Conservation (phyloP, 2,329 filamentous ascomycete species). For the Westerdykella ornata region DNA sequence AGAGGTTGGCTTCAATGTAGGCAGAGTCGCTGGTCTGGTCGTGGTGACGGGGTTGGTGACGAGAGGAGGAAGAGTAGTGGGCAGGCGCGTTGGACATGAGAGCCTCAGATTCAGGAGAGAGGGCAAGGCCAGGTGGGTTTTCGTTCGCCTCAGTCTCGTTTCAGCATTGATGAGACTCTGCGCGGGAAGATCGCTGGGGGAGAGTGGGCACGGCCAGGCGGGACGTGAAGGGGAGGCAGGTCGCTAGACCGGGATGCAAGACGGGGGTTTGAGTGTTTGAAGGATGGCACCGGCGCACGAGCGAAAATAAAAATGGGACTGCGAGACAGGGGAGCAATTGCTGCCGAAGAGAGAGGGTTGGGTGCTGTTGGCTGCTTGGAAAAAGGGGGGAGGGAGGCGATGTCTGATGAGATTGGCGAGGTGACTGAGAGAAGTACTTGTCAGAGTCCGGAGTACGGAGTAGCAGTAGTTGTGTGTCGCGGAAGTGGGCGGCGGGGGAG, state of each 20-base stretch:
- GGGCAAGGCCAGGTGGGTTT: slow-evolving; percentile 19
- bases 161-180: slow-evolving; percentile 31
- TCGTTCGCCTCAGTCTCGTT: slow-evolving; percentile 37
- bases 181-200: slow-evolving; percentile 18
- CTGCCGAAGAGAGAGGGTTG: neutral
- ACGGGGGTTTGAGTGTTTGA: neutral
- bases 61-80: slow-evolving; percentile 28
- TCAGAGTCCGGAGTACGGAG: too few species aligned
- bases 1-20: slow-evolving; percentile 30
- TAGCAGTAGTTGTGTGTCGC: too few species aligned
- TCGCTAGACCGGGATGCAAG: neutral
- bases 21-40: slow-evolving; percentile 16
- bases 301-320: too few species aligned
- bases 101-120: slow-evolving; percentile 20
- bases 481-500: too few species aligned
- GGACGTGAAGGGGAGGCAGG: neutral
- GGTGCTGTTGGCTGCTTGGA: neutral
- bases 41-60: slow-evolving; percentile 13
- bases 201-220: neutral
- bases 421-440: too few species aligned
- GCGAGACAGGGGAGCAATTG: neutral
- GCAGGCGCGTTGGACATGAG: slow-evolving; percentile 35
- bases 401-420: neutral
- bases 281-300: neutral
- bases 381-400: neutral